Percentiles rank a stretch among this genome's conserved stretches.
phyloP scores from a whole-genome alignment of 23 red algal species.

The Gracilariopsis chorda region DNA sequence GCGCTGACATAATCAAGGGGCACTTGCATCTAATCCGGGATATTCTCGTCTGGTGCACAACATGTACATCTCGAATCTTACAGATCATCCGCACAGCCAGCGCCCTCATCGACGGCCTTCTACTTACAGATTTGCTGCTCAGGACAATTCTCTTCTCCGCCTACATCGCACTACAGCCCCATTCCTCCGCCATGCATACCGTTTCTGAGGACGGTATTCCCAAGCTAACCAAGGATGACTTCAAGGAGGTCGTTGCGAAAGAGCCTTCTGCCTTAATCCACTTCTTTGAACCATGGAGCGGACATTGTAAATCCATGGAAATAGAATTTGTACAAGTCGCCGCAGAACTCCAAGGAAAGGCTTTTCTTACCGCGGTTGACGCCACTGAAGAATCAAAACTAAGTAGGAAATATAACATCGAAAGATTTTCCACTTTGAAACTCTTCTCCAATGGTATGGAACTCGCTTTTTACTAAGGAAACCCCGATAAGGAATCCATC shows the following conservation, averaged over 20 bases:
- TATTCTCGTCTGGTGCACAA: no score
- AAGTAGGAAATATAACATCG: slow-evolving; percentile 40
- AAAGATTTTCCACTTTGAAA: slow-evolving; percentile 83
- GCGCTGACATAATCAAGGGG: no score
- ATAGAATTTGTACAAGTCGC: slow-evolving; percentile 53
- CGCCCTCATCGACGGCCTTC: no score
- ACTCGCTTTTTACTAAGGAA: slow-evolving; percentile 75
- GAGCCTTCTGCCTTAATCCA: slow-evolving; percentile 23
- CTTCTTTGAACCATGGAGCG: slow-evolving; percentile 82
- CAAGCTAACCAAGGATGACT: slow-evolving; percentile 31
- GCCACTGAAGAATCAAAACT: slow-evolving; percentile 74
- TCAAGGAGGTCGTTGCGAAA: slow-evolving; percentile 22
- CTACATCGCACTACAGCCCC: no score
- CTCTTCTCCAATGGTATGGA: slow-evolving; percentile 70
- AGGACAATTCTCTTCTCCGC: no score
- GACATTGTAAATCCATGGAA: slow-evolving; percentile 83
- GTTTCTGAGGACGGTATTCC: no score
- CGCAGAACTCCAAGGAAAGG: slow-evolving; percentile 38
- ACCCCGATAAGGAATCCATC: slow-evolving; percentile 31
- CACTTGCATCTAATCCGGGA: no score
- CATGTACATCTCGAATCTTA: no score
- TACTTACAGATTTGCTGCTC: no score
- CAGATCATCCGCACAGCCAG: no score
- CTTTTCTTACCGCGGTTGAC: slow-evolving; percentile 75
- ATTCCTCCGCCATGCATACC: no score